Evolutionary conservation across 495 filamentous ascomycete species (phyloP), one percentile per base, ranked within the genome.

Genomic region (Penicillium dipodomyicola): DNA sequence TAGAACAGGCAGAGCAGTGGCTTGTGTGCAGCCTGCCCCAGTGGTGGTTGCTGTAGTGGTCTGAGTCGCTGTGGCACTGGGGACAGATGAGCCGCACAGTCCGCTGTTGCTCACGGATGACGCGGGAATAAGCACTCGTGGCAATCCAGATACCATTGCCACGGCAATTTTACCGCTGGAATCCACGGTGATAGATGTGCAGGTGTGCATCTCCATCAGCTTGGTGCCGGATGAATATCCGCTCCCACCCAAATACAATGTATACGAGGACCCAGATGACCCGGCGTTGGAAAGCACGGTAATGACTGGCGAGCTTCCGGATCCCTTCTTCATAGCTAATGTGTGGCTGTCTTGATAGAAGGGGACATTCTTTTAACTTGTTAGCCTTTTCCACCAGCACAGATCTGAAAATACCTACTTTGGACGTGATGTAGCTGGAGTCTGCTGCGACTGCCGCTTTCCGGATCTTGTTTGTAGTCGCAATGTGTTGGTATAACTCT

Each of bases 321-420:
- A 65, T 4, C 86, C 86, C 67, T 89, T 89, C 19, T 82, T 74
- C 69, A 86, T 78, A 5, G 77, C 84, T 20, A 89, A 67, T 5
- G 77, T 84, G 41, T 74, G 65, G 45, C 61, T 71, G 53, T 84
- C 82, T 5, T 72, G 75, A 65, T 81, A 85, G 45, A 83, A 75
- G 1, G 80, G 71, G 19, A 61, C 22, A 23, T 71, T 69, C 68
- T 71, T 33, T 12, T 11, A 10, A 11, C 0, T 0, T 2, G 19
- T 55, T 46, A 55, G 19, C 19, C 8, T 39, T 1, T 0, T 1
- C 2, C 6, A 15, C 29, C 4, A 51, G 19, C 15, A 17, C 7
- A 11, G 15, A 9, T 20, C 14, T 35, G 0, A 6, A 20, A 43
- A 20, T 27, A 35, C 42, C 7, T 58, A 72, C 72, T 59, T 68